phyloP scores from a whole-genome alignment of 257 asterid species.

The Orobanche coerulescens region DNA sequence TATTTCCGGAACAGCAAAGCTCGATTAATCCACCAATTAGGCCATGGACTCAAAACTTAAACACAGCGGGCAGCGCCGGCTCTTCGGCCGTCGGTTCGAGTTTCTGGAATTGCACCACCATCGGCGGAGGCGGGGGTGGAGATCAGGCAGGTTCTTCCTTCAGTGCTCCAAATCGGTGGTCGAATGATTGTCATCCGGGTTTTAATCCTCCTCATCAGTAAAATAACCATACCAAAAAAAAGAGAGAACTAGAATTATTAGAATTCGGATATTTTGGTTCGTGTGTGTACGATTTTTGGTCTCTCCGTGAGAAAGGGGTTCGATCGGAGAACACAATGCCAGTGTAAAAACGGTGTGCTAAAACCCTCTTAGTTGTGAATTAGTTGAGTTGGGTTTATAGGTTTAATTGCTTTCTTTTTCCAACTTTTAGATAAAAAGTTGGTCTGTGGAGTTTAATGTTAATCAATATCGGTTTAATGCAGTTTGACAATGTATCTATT shows the following conservation, averaged over 20 bases:
- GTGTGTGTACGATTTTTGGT: background rate
- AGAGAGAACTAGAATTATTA: too few relatives aligned
- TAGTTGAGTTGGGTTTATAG: slow-evolving; percentile 9
- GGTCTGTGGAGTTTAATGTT: background rate
- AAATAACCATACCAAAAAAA: too few relatives aligned
- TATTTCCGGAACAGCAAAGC: slow-evolving; percentile 20
- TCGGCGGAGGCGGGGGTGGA: background rate
- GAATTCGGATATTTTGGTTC: background rate
- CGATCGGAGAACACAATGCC: too few relatives aligned
- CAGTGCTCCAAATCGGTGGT: slow-evolving; percentile 26
- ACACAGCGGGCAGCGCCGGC: slow-evolving; percentile 21
- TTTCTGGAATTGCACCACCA: slow-evolving; percentile 13
- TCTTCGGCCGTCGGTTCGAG: slow-evolving; percentile 13
- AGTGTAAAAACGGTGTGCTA: too few relatives aligned
- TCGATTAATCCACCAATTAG: slow-evolving; percentile 15
- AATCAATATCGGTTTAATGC: background rate
- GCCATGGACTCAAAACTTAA: slow-evolving; percentile 34
- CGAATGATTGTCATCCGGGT: slow-evolving; percentile 21
- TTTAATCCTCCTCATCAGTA: slow-evolving; percentile 22
- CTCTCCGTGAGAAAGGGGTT: too few relatives aligned
- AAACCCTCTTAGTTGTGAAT: background rate
- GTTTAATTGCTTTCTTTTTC: slow-evolving; percentile 10
- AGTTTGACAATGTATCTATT: background rate
- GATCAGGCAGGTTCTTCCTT: slow-evolving; percentile 28
- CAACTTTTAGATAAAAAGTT: slow-evolving; percentile 18